Percentiles rank a stretch among this genome's conserved stretches.
These are phyloP conservation scores for Fraxinus angustifolia DNA, from an alignment of 305 asterid species.

Conservation along the genomic window DNA sequence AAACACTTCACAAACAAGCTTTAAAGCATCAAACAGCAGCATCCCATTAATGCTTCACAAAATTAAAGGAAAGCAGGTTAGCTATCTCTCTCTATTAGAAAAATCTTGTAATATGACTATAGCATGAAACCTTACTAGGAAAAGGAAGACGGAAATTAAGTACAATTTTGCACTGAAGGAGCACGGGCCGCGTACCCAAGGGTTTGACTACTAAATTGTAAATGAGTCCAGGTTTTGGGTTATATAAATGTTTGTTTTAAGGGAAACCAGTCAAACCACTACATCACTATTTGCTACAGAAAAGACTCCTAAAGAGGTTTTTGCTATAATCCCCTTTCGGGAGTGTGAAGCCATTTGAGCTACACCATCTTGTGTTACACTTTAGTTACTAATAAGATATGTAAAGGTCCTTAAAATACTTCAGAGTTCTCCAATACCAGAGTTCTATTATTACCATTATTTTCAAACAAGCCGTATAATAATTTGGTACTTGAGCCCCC, in stretches of 20 bases:
- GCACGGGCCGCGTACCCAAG: not conserved
- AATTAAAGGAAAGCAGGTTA: not conserved
- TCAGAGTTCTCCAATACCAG: not conserved
- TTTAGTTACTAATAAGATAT: not conserved
- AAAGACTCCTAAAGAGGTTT: not conserved
- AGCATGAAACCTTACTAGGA: not conserved
- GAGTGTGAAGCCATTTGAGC: not conserved
- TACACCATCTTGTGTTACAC: not conserved
- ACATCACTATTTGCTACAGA: not conserved
- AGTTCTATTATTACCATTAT: not conserved
- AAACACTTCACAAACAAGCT: not conserved
- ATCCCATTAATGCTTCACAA: not conserved
- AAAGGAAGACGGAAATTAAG: not conserved
- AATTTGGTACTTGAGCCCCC: not conserved
- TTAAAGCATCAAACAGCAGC: constrained; percentile 3
- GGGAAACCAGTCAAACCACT: not conserved
- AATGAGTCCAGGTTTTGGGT: not conserved
- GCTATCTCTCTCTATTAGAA: not conserved
- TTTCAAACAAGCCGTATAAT: not conserved
- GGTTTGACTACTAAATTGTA: not conserved
- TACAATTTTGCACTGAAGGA: not conserved
- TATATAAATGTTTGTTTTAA: not conserved
- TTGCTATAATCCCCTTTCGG: not conserved
- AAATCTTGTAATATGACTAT: not conserved
- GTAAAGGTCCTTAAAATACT: not conserved